Base-by-base conservation (phyloP, 2,329 filamentous ascomycete species). In the Fusarium kyushuense region DNA sequence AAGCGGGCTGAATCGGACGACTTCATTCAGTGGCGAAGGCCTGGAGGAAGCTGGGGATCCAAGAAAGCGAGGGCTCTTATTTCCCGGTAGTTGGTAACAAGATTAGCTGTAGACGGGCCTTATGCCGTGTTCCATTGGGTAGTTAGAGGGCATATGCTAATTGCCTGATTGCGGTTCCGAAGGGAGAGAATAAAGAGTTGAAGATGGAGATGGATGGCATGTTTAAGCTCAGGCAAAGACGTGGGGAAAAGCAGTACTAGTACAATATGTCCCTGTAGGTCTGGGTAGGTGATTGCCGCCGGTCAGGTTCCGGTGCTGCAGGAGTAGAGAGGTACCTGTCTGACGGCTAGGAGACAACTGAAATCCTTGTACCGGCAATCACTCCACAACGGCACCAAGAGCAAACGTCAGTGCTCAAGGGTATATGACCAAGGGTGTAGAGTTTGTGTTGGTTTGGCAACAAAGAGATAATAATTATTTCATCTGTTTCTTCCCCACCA, bases 1-100 rank as follows among this genome's bases (percentile, higher is more conserved):
- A 23, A 43, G 52, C 62, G 67, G 64, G 57, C 62, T 65, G 45
- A 58, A 54, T 72, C 68, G 70, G 68, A 64, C 66, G 42, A 56
- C 62, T 60, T 60, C 64, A 56, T 66, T 51, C 56, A 40, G 58
- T 70, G 68, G 70, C 59, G 52, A 63, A 55, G 30, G 9, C 41
- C 46, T 46, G 33, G 47, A 56, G 63, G 54, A 53, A 48, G 29
- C 29, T 46, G 42, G 11, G 54, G 47, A 56, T 65, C n/a, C 45
- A 35, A 59, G 58, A 46, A 49, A 52, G 56, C n/a, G 42, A 45
- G 51, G 45, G 54, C 54, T 58, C 66, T 62, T 51, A 57, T 63
- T 36, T 63, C 66, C 66, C 62, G 38, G 43, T 29, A 54, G 29
- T 46, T 55, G 53, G 57, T 49, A 49, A 23, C 23, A 23, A 36